Evolutionary conservation across 108 stramenopile species (phyloP), one percentile per base, ranked within the genome.

Genomic region (Nitzschia sp.): DNA sequence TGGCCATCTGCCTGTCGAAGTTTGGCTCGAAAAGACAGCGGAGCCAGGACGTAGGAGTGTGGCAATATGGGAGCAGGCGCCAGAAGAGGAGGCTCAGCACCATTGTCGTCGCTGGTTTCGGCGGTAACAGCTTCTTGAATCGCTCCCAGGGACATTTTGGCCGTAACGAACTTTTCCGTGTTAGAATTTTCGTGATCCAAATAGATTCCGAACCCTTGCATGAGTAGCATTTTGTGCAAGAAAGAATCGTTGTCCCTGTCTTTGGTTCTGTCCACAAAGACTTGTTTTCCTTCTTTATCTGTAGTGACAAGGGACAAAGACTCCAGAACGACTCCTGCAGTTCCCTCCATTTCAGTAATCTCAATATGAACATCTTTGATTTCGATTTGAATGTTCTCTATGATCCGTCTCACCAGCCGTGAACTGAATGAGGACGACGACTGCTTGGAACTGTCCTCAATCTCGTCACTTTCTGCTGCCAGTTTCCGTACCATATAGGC

Each of bases 341-440:
- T 52, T 60, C 78, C 69, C 36, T 77, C 82, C 41, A 33, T 58
- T 52, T 82, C 81, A 35, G 68, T 47, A 9, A 95, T 28, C 16
- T 79, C 58, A 16, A 95, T 27, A 45, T 92, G 87, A 0, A 95
- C 91, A 58, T 88, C 80, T 22, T 82, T 63, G 11, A 95, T 81
- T 71, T 92, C 90, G 6, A 95, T 65, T 67, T 92, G 89, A 26
- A 95, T 65, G 70, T 95, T 95, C 63, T 95, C 91, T 9, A 91
- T 61, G 36, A 95, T 90, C 8, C 89, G 71, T 15, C 89, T 80
- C 0, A 87, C 94, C 55, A 95, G 59, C 23, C 89, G 79, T 11
- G 82, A 59, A 16, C 69, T 76, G 69, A 94, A 92, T 13, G 75
- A 79, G 47, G 76, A 73, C 30, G 35, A n/a, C 13, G 67, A 29